These are phyloP conservation scores for Fusarium graminum DNA, from an alignment of 2,329 filamentous ascomycete species.

Conservation along the genomic window DNA sequence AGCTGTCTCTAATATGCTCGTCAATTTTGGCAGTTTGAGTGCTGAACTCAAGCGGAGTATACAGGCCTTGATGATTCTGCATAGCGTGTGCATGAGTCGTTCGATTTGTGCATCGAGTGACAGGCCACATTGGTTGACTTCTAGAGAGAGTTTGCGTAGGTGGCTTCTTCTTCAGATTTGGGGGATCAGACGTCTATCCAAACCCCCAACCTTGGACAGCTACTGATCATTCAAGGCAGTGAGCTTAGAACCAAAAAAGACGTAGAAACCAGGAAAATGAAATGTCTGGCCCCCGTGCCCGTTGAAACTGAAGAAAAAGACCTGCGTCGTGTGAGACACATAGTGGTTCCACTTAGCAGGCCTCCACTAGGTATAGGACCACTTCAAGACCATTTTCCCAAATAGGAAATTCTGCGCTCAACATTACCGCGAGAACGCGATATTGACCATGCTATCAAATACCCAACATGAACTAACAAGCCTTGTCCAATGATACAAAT, in stretches of 20 bases:
- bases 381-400: constrained; percentile 21
- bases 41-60: too few species aligned
- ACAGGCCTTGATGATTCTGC: background rate
- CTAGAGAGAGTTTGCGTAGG: too few species aligned
- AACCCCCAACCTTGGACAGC: background rate
- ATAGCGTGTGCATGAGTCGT: background rate
- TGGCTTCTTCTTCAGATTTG: too few species aligned
- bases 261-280: background rate
- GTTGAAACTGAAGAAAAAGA: background rate
- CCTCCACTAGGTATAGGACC: background rate
- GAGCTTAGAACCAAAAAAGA: background rate
- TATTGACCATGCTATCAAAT: too few species aligned
- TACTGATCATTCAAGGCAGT: background rate
- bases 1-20: too few species aligned
- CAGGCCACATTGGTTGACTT: background rate
- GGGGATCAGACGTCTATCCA: too few species aligned
- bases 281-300: background rate
- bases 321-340: background rate
- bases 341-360: background rate
- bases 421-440: background rate
- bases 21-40: too few species aligned
- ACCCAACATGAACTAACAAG: too few species aligned
- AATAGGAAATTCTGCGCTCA: constrained; percentile 18
- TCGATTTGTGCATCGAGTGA: background rate
- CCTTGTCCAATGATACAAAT: too few species aligned